phyloP scores from a whole-genome alignment of 306 rosid genomes.

The Mucuna pruriens region DNA sequence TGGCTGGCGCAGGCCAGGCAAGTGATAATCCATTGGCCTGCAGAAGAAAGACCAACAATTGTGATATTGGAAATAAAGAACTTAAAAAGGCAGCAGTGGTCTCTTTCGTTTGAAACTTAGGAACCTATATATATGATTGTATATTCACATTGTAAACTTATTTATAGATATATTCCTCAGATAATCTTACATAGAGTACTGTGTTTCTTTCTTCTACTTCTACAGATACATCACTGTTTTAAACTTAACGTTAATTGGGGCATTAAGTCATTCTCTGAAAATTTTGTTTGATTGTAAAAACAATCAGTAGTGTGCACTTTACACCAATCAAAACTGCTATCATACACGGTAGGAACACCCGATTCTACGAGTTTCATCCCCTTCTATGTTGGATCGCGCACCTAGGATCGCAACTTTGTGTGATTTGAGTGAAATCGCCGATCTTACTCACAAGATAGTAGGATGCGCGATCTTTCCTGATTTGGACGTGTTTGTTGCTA shows the following conservation, averaged over 20 bases:
- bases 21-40: slow-evolving; percentile 47
- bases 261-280: background rate
- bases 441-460: background rate
- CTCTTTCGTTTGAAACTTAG: slow-evolving; percentile 41
- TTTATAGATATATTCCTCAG: slow-evolving; percentile 42
- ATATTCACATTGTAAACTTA: slow-evolving; percentile 49
- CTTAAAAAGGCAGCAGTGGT: slow-evolving; percentile 34
- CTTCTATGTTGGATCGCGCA: background rate
- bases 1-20: slow-evolving; percentile 42
- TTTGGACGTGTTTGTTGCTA: background rate
- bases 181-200: slow-evolving; percentile 27
- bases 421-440: background rate
- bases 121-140: slow-evolving; percentile 46
- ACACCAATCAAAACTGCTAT: background rate
- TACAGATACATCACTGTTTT: slow-evolving; percentile 5
- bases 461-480: background rate
- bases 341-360: background rate
- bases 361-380: background rate
- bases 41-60: slow-evolving; percentile 45
- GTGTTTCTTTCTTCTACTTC: slow-evolving; percentile 12
- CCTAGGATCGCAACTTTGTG: background rate
- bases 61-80: slow-evolving; percentile 54
- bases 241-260: background rate
- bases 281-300: slow-evolving; percentile 20
- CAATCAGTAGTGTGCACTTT: background rate